Evolutionary conservation across 2,329 filamentous ascomycete genomes (phyloP), one percentile per base, ranked within the genome.

Genomic region (Beauveria sp.): DNA sequence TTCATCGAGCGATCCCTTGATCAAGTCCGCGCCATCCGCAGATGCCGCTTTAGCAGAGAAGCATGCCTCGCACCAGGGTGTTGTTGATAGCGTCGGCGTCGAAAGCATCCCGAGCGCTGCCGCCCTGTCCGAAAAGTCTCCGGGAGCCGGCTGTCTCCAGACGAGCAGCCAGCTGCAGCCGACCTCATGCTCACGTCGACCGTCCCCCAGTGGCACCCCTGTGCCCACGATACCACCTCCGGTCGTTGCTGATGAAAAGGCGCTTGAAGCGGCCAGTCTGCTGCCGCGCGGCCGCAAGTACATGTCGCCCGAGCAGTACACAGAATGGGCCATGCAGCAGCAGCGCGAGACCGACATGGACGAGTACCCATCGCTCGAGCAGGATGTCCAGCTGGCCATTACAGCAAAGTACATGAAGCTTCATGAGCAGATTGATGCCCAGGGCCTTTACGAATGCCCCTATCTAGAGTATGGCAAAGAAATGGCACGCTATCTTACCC

Each of bases 381-480:
- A 75, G 1, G 70, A 71, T 9, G 80, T 82, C 4, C 85, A 88
- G 72, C 71, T 77, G 14, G 75, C 78, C 24, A 86, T 88, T 65
- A 72, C 78, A 1, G 58, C 65, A 51, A 83, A 84, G 66, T 88
- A 87, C 71, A 78, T 81, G 14, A 70, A 69, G 3, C 72, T 89
- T 38, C 82, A 87, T 67, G 74, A 84, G 64, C 74, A 75, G 47
- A 70, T 88, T 64, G 75, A 78, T 57, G 79, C 81, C 9, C 74
- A 78, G 63, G 84, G 85, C 2, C 75, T 83, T 20, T 88, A 87
- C 72, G 65, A 81, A 10, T 88, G 85, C 65, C 77, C 73, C 1
- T 86, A 85, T 70, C 65, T 73, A 1, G 81, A 82, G 47, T 88
- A 88, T 63, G 80, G 70, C 63, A 82, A 81, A 70, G 85, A 88